A percentile compares a stretch with the other conserved stretches of the same genome.
Conservation (phyloP, 495 filamentous ascomycete species). For the Hypoxylon crocopeplum region DNA sequence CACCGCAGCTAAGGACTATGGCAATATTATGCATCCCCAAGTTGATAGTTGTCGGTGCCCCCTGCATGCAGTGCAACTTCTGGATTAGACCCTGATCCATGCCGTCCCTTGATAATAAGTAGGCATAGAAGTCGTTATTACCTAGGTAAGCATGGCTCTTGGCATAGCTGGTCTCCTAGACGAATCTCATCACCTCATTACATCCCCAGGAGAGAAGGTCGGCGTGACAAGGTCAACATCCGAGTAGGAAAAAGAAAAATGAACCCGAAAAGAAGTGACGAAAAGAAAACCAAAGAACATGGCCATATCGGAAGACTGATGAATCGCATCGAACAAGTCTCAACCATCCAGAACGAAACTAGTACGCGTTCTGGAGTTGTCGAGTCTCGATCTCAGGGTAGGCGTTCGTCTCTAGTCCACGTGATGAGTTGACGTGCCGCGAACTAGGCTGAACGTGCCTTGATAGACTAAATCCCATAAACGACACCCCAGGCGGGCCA, state of each 20-base stretch:
- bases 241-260: conserved; percentile 36
- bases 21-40: conserved; percentile 1
- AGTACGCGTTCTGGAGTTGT: not conserved
- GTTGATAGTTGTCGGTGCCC: not conserved
- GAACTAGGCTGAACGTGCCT: conserved; percentile 10
- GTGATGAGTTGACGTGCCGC: not conserved
- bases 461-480: conserved; percentile 33
- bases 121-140: conserved; percentile 3
- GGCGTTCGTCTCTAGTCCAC: conserved; percentile 7
- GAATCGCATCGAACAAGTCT: conserved; percentile 41
- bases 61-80: not conserved
- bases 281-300: conserved; percentile 25
- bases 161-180: conserved; percentile 2
- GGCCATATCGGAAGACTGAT: conserved; percentile 34
- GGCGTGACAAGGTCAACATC: conserved; percentile 43
- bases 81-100: not conserved
- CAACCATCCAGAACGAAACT: conserved; percentile 3
- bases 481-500: conserved; percentile 32
- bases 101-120: not conserved
- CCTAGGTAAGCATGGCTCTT: not conserved
- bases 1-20: not conserved
- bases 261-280: conserved; percentile 27
- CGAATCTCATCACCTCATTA: conserved; percentile 41
- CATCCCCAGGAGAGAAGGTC: conserved; percentile 53
- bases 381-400: conserved; percentile 32